Evolutionary conservation across 441 rosid species (phyloP), one percentile per base, ranked within the genome.

Genomic region (Pelargonium australe): DNA sequence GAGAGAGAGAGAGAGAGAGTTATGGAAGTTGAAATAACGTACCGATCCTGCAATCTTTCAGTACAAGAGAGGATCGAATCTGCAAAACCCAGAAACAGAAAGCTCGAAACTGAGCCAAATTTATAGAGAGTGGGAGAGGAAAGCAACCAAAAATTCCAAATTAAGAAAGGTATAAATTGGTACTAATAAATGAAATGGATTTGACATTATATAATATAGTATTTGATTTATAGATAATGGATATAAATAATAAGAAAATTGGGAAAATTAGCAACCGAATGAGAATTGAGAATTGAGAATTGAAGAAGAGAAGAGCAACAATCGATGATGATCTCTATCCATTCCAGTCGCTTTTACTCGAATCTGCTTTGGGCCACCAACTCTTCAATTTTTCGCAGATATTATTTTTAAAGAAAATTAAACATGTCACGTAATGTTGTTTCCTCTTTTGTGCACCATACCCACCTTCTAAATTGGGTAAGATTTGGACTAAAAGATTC

Each of bases 31-130:
- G 19, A 20, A 61, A 12, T 5, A 13, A 63, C 77, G 67, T 70
- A 73, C 77, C 25, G 5, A 57, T 19, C 76, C 75, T 31, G 65
- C 25, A 67, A 69, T 25, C 45, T 9, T 17, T 9, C 58, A 65
- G 28, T 17, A 7, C 51, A 67, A 34, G 75, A 49, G 69, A 75
- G 69, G 57, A 13, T 8, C 60, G 34, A 63, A 72, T 47, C 77
- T 68, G 71, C 78, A 69, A 64, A 28, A 74, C 75, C 75, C 80
- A 78, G 74, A 76, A 68, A 67, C 76, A 64, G 70, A 71, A 53
- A 14, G 14, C 41, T 58, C 55, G 67, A 31, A 51, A 41, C 53
- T 10, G 49, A 67, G 19, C 16, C 58, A 45, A 65, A 68, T 79
- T 70, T 77, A 80, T 73, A 71, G 65, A 68, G 49, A 61, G 58